A percentile compares a stretch with the other conserved stretches of the same genome.
Evolutionary conservation across 2,329 filamentous ascomycete genomes (phyloP).

Genomic region (Hyphodiscus sp.): DNA sequence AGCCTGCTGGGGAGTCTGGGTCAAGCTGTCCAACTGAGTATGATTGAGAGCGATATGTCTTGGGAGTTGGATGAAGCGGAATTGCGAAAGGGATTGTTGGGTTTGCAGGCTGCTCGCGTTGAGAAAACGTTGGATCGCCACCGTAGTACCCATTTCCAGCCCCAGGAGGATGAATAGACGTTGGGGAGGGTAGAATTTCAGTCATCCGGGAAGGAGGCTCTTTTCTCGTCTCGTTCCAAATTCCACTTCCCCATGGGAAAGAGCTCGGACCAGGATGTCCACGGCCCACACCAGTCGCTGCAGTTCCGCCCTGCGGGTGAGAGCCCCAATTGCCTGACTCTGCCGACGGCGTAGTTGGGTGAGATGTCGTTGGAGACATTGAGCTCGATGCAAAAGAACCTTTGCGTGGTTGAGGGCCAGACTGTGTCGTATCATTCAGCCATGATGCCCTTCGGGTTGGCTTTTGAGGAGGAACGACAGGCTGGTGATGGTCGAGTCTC

Average conservation of each 20-base stretch:
- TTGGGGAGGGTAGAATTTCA: constrained; percentile 71
- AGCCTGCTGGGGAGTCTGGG: constrained; percentile 43
- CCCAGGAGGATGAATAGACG: constrained; percentile 46
- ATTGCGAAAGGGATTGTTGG: constrained; percentile 78
- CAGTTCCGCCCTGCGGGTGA: constrained; percentile 37
- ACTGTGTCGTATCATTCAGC: constrained; percentile 74
- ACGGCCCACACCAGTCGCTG: constrained; percentile 38
- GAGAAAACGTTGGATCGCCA: constrained; percentile 38
- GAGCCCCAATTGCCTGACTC: constrained; percentile 56
- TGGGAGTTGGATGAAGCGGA: constrained; percentile 81
- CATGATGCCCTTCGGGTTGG: constrained; percentile 71
- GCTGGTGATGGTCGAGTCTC: constrained; percentile 45
- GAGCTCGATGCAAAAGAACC: constrained; percentile 69
- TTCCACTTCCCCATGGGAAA: constrained; percentile 73
- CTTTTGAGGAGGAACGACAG: constrained; percentile 46
- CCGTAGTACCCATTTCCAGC: constrained; percentile 39
- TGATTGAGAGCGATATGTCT: constrained; percentile 91
- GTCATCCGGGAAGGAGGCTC: constrained; percentile 68
- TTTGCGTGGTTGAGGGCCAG: constrained; percentile 59
- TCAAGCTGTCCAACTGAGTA: constrained; percentile 93
- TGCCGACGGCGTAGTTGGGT: constrained; percentile 70
- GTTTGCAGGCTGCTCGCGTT: constrained; percentile 47
- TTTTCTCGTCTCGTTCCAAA: constrained; percentile 75
- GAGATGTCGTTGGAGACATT: constrained; percentile 73
- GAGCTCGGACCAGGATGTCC: constrained; percentile 36